Evolutionary conservation across 306 rosid species (phyloP), one percentile per base, ranked within the genome.

Genomic region (Castanea mollissima): DNA sequence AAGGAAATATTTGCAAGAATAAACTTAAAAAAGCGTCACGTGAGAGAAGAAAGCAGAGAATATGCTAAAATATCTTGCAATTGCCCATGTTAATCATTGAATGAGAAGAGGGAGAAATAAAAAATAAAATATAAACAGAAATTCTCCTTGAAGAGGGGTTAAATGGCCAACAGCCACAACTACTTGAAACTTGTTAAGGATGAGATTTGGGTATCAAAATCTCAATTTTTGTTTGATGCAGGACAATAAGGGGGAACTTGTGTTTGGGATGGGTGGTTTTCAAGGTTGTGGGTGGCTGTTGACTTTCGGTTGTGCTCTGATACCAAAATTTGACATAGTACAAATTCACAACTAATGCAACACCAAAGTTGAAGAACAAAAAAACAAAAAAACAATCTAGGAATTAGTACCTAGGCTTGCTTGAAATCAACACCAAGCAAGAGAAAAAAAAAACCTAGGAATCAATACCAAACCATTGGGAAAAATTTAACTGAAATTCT

Each of bases 41-140:
- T 41, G 21, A 51, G 31, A 46, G 51, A 82, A 60, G 69, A 12
- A 74, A 62, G 72, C 18, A 67, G 72, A 67, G 52, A 56, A 51
- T 2, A 56, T 55, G 65, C 65, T 52, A 71, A 74, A 56, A 23
- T 25, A 58, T 27, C 10, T 19, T 19, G 18, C n/a, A 19, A 67
- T n/a, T 67, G 23, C 72, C 52, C 7, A 35, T 67, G 16, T 10
- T 34, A 18, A 67, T 35, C 23, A 67, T 2, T 16, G 21, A 6
- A 15, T 14, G 20, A n/a, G 27, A 19, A 67, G 52, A 70, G 19
- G 64, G 64, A 32, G 32, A 49, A 74, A 51, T 31, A 46, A 74
- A 70, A 49, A 14, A 63, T 16, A 14, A 19, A 31, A 1, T 46
- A 44, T 54, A 44, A 78, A 38, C 2, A 38, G 7, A 38, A 71